phyloP scores from a whole-genome alignment of 2,329 filamentous ascomycete genomes.

The Fusarium sp. region DNA sequence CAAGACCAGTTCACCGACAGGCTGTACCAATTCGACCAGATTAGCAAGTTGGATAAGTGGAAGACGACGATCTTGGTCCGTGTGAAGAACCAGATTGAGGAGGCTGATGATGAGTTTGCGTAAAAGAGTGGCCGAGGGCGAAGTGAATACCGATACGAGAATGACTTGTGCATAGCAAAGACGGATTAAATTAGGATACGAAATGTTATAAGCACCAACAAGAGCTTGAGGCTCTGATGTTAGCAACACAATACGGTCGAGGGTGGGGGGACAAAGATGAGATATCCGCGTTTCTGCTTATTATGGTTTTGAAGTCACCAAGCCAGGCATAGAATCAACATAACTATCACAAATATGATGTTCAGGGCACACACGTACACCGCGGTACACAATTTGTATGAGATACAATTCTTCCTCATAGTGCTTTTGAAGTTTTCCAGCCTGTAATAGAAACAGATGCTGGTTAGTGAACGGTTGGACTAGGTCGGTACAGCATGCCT shows the following conservation, averaged over 20 bases:
- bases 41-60: conserved; percentile 96
- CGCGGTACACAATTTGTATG: not conserved
- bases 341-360: conserved; percentile 16
- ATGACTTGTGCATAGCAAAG: not conserved
- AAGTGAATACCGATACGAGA: not conserved
- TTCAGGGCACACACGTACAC: not conserved
- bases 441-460: not conserved
- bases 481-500: not conserved
- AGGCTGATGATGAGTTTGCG: conserved; percentile 57
- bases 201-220: conserved; percentile 22
- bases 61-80: conserved; percentile 87
- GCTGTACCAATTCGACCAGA: conserved; percentile 87
- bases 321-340: conserved; percentile 26
- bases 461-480: not conserved
- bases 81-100: conserved; percentile 85
- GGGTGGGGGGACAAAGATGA: conserved; percentile 11
- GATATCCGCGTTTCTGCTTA: conserved; percentile 11
- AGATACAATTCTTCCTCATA: not conserved
- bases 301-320: conserved; percentile 2
- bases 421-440: not conserved
- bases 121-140: conserved; percentile 31
- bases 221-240: conserved; percentile 16
- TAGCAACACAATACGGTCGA: conserved; percentile 9
- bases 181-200: conserved; percentile 32
- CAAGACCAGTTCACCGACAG: conserved; percentile 87